Base-by-base conservation (phyloP, 345 rosid genomes). In the Bruguiera gymnorhiza region DNA sequence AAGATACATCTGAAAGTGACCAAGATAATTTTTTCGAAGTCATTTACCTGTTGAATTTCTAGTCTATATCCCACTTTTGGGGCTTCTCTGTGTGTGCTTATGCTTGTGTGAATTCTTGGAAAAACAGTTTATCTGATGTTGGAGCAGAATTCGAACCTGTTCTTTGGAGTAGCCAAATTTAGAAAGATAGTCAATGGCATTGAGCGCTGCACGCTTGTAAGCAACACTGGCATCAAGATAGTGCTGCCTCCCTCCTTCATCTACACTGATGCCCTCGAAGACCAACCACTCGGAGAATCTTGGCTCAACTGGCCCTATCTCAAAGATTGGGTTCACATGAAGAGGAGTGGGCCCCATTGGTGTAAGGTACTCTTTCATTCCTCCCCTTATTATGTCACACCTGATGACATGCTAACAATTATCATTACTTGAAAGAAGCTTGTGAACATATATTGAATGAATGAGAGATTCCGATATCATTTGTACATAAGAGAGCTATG, bases 131-230 rank as follows among this genome's bases (percentile, higher is more conserved):
- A 13, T 43, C 50, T 63, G 32, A 54, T 34, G 29, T 39, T 58
- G 3, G 34, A 66, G 29, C 34, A 72, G 69, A 71, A 69, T 30
- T 13, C 59, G 30, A 57, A 93, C 97, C 95, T 94, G 97, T 69
- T 91, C 96, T 75, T 91, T 91, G 62, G 97, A 88, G 89, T 94
- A 91, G 19, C 97, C 97, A 13, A 94, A 94, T 79, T 89, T 94
- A 52, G 84, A 87, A 62, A 89, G 89, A 77, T 94, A 94, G 76
- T 91, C 89, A 27, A 91, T 88, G 3, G 98, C 99, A 31, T 94
- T 94, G 69, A 94, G 96, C 23, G 88, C 88, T 36, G 97, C 97
- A 4, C 96, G 79, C 79, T 89, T 94, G 79, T 87, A 89, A 48
- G 99, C 97, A 66, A 87, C 89, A 56, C 86, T 91, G 54, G 96